Base-by-base conservation (phyloP, 2,329 filamentous ascomycete species). In the Stagonosporopsis vannaccii region DNA sequence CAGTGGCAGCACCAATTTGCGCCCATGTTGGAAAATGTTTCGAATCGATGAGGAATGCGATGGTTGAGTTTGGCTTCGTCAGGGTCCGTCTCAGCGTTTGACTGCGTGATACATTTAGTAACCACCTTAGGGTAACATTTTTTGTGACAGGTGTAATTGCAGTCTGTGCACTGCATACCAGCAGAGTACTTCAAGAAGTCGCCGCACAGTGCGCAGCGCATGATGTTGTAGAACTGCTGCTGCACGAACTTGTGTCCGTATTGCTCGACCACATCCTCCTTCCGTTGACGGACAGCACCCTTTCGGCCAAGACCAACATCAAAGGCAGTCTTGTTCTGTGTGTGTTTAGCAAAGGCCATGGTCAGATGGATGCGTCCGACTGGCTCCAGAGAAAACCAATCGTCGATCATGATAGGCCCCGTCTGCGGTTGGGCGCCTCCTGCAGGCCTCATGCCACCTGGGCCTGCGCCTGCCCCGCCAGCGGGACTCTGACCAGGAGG, bases 61-160 rank as follows among this genome's bases (percentile, higher is more conserved):
- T 99, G 95, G 75, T 99, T 99, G 85, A 99, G 96, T 83, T 98
- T 99, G 79, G 97, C 95, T 78, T 99, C 95, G 78, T 99, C 95
- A 20, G 95, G 94, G 75, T 99, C 95, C 6, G 92, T 96, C 77
- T 99, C 95, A 62, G 95, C 94, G 74, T 99, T 99, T 61, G 94
- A 97, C 77, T 99, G 98, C 80, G 94, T 98, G 77, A 99, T 99
- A 80, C 95, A 99, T 79, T 99, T 99, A 62, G 95, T 99, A 68
- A 99, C 95, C 42, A 99, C 95, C 76, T 93, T 96, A 15, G 87
- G 81, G 77, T 98, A 99, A 76, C 95, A 99, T 79, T 98, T 97
- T 69, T 92, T 94, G 78, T 99, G 95, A 78, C 95, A 99, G 35
- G 94, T 98, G 80, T 98, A 98, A 80, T 98, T 98, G 89, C 95